Percentiles rank a stretch among this genome's conserved stretches.
These are phyloP conservation scores for Ligustrum vulgare DNA, from an alignment of 257 asterid species.

Conservation along the genomic window DNA sequence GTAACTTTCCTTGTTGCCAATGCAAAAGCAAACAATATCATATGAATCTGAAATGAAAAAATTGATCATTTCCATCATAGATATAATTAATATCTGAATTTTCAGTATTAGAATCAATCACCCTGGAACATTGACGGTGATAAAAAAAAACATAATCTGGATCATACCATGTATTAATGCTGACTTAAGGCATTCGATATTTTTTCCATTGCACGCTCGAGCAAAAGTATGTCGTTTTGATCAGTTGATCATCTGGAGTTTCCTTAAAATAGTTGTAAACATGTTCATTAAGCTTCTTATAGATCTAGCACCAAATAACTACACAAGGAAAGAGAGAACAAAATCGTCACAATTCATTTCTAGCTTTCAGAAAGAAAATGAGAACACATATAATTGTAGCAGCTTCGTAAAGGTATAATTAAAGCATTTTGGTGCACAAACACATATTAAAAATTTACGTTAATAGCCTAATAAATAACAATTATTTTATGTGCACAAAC, in stretches of 20 bases:
- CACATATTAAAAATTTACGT: too few species aligned
- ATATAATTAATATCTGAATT: conserved; percentile 4
- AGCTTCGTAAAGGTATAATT: too few species aligned
- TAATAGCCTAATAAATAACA: too few species aligned
- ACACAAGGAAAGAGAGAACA: conserved; percentile 12
- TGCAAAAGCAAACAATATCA: conserved; percentile 35
- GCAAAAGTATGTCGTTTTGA: conserved; percentile 84
- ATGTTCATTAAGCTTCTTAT: conserved; percentile 42
- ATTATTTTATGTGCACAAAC: too few species aligned
- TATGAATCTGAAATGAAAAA: conserved; percentile 17
- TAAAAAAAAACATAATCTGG: conserved; percentile 38
- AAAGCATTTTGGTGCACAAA: too few species aligned
- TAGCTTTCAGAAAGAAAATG: background rate
- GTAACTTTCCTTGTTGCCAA: conserved; percentile 36
- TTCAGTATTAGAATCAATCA: background rate
- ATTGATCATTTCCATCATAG: conserved; percentile 18
- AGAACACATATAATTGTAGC: too few species aligned
- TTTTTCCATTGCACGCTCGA: conserved; percentile 55
- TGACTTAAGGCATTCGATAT: conserved; percentile 50
- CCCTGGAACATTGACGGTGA: conserved; percentile 35
- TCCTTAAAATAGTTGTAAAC: conserved; percentile 34
- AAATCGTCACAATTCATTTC: background rate
- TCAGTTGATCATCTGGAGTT: conserved; percentile 75
- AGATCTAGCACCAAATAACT: conserved; percentile 81
- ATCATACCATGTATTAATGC: conserved; percentile 40